A percentile compares a stretch with the other conserved stretches of the same genome.
These are phyloP conservation scores for Drechslera avenae DNA, from an alignment of 2,329 filamentous ascomycete genomes.

Conservation along the genomic window DNA sequence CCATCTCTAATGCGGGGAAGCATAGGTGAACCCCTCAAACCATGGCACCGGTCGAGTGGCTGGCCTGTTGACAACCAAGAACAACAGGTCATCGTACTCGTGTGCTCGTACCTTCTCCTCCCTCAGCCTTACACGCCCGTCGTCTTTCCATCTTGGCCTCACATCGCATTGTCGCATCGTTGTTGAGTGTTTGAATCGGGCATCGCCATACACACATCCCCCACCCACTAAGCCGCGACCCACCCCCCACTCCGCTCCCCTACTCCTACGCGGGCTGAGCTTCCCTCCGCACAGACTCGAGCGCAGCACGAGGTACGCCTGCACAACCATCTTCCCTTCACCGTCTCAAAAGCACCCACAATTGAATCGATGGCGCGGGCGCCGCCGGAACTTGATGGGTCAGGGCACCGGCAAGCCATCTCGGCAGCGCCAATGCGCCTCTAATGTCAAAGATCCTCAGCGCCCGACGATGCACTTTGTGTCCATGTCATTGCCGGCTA, in stretches of 20 bases:
- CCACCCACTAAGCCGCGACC: constrained; percentile 16
- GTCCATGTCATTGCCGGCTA: constrained; percentile 29
- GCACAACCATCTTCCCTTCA: constrained; percentile 11
- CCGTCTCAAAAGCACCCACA: constrained; percentile 5
- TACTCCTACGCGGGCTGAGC: constrained; percentile 12
- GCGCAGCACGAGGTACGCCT: constrained; percentile 13
- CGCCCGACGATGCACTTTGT: constrained; percentile 11
- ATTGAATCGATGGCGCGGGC: constrained; percentile 7
- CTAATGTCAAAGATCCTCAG: too few relatives aligned
- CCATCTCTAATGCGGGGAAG: constrained; percentile 31
- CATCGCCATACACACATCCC: constrained; percentile 3
- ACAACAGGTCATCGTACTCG: constrained; percentile 4
- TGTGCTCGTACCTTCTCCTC: constrained; percentile 11
- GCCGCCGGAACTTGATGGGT: constrained; percentile 7
- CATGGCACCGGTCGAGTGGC: constrained; percentile 27
- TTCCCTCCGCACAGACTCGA: constrained; percentile 15
- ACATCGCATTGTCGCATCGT: constrained; percentile 3
- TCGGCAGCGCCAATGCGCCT: constrained; percentile 1
- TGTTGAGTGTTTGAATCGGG: constrained; percentile 5
- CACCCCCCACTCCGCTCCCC: constrained; percentile 13
- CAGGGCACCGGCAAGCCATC: background rate
- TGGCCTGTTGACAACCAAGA: constrained; percentile 14
- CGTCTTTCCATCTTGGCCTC: background rate
- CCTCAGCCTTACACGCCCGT: constrained; percentile 13
- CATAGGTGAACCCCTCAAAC: constrained; percentile 29